Conservation (phyloP, 2,329 filamentous ascomycete genomes). For the Zasmidium angulare region DNA sequence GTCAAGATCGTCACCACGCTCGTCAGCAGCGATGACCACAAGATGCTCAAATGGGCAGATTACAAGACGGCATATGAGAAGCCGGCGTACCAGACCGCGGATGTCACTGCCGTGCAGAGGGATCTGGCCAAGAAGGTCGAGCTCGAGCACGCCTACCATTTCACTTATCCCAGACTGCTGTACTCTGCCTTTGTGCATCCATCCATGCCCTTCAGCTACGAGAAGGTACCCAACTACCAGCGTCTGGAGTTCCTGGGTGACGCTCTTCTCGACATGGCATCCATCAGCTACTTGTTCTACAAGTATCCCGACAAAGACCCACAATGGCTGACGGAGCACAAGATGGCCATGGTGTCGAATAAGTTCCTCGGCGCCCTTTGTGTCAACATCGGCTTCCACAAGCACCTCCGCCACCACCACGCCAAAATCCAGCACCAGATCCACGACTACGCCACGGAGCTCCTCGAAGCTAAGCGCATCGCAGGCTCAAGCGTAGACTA, state of each 20-base stretch:
- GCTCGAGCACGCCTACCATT: slow-evolving; percentile 61
- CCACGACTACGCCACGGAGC: slow-evolving; percentile 56
- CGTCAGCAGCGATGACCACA: slow-evolving; percentile 68
- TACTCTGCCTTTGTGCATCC: slow-evolving; percentile 86
- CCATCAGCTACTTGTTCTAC: slow-evolving; percentile 78
- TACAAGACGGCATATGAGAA: slow-evolving; percentile 69
- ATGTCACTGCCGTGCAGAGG: slow-evolving; percentile 64
- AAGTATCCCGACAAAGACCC: slow-evolving; percentile 77
- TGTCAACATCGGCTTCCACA: slow-evolving; percentile 75
- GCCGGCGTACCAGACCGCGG: slow-evolving; percentile 68
- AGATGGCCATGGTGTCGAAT: slow-evolving; percentile 99
- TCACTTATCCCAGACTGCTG: slow-evolving; percentile 72
- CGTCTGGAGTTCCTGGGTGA: slow-evolving; percentile 91
- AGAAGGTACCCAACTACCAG: slow-evolving; percentile 84
- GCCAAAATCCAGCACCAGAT: slow-evolving; percentile 54
- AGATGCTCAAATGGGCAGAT: slow-evolving; percentile 67
- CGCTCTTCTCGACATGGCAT: slow-evolving; percentile 80
- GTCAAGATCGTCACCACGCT: slow-evolving; percentile 67
- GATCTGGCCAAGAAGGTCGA: slow-evolving; percentile 68
- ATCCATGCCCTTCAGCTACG: slow-evolving; percentile 72
- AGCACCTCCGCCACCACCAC: slow-evolving; percentile 60
- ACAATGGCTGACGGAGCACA: slow-evolving; percentile 97
- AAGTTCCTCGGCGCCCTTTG: slow-evolving; percentile 84
- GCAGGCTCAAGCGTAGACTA: slow-evolving; percentile 60
- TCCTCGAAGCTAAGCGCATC: slow-evolving; percentile 54